Conservation (phyloP, 371 early-diverging fungal species). For the Rhizopus stolonifer region DNA sequence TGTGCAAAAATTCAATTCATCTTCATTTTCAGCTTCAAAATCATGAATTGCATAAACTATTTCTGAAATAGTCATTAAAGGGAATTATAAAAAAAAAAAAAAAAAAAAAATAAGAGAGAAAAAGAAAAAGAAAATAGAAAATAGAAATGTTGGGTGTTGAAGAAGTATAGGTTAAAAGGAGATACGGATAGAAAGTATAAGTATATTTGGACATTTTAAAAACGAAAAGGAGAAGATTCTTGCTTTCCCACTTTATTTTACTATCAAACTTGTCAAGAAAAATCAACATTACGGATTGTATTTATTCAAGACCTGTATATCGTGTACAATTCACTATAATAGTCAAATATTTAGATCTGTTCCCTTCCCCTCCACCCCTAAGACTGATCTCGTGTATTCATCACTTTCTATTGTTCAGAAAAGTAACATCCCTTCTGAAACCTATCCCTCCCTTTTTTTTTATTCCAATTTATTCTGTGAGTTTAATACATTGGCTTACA, state of each 20-base stretch:
- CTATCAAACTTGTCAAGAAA: not conserved
- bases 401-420: not conserved
- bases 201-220: not conserved
- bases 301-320: not conserved
- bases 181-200: not conserved
- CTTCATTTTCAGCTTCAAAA: slow-evolving; percentile 72
- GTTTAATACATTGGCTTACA: no score
- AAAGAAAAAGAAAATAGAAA: not conserved
- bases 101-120: not conserved
- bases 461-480: not conserved
- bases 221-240: no score
- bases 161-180: not conserved
- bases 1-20: slow-evolving; percentile 71
- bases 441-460: not conserved
- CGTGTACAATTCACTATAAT: not conserved
- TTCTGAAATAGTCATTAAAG: slow-evolving; percentile 40
- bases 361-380: not conserved
- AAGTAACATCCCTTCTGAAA: not conserved
- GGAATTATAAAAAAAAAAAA: not conserved
- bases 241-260: no score
- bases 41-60: slow-evolving; percentile 67
- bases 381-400: not conserved
- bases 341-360: not conserved
- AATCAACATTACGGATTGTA: not conserved
- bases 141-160: not conserved